phyloP scores from a whole-genome alignment of 192 early-diverging fungal genomes.

The Rhizophagus prolifer region DNA sequence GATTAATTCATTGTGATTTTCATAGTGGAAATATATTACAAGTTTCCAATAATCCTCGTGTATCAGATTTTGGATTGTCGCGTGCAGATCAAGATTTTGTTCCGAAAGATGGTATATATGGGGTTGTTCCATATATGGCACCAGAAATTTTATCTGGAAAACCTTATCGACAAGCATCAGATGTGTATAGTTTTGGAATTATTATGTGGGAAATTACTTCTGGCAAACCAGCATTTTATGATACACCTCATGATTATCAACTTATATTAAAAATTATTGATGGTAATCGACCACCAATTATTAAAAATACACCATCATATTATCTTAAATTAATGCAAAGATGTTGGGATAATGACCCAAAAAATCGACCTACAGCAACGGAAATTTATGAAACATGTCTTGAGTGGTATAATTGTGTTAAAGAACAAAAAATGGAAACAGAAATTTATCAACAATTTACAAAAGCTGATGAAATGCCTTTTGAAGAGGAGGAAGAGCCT shows the following conservation, averaged over 20 bases:
- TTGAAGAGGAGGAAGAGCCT: neutral
- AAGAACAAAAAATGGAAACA: neutral
- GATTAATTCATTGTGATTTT: neutral
- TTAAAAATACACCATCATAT: neutral
- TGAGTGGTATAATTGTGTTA: constrained; percentile 5
- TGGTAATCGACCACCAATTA: neutral
- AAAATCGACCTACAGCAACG: constrained; percentile 15
- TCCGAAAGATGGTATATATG: neutral
- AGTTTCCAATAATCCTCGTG: neutral
- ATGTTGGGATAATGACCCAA: constrained; percentile 15
- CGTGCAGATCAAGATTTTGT: constrained; percentile 13
- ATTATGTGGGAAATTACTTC: constrained; percentile 47
- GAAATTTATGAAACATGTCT: neutral
- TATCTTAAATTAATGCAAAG: constrained; percentile 10
- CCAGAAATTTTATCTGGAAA: constrained; percentile 1
- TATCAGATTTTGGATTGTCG: constrained; percentile 41
- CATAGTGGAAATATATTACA: constrained; percentile 11
- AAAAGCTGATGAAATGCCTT: neutral
- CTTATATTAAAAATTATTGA: neutral
- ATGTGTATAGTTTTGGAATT: constrained; percentile 43
- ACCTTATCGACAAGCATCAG: constrained; percentile 27
- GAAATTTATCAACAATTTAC: constrained; percentile 7
- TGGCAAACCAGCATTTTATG: constrained; percentile 35
- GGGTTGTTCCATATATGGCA: neutral
- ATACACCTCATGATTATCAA: neutral